Base-by-base conservation (phyloP, 805 yeast genomes). In the Sugiyamaella qingdaonensis region DNA sequence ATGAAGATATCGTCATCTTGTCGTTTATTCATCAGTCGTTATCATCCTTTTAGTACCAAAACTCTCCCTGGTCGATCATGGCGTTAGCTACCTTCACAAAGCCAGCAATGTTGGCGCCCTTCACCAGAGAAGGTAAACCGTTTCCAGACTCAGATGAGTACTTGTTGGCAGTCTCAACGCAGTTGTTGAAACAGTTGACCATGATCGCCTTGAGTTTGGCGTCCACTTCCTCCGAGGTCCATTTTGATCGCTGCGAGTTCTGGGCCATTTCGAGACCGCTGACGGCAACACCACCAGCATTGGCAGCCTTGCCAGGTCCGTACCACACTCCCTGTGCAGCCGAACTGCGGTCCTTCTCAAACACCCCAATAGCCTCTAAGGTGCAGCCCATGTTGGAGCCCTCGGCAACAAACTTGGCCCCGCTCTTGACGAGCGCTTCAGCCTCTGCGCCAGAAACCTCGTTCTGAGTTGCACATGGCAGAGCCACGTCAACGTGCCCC, bases 381-480 rank as follows among this genome's bases (percentile, higher is more conserved):
- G 97, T 91, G 64, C 96, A 92, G 71, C 99, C 98, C 99, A 92
- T 92, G 80, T 92, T 92, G 69, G 98, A 92, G 72, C 99, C 99
- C 82, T 92, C 99, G 65, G 99, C 98, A 69, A 92, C 84, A 79
- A 73, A 91, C 76, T 86, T 86, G 74, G 85, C 82, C 69, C 97
- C 98, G 60, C 94, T 86, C 65, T 87, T 91, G 63, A 92, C 84
- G 69, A 92, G 84, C 68, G 92, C 88, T 80, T 86, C 83, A 61
- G 99, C 99, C 80, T 92, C 99, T 61, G 85, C 95, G 69, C 94
- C 97, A 64, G 94, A 83, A 60, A 92, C 92, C 80, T 92, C 99
- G 77, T 92, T 92, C 78, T 92, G 99, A 58, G 99, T 92, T 58
- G 99, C 99, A 77, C 88, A 88, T 69, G 99, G 99, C 69, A 92